A percentile compares a stretch with the other conserved stretches of the same genome.
Evolutionary conservation across 768 basidiomycete species (phyloP).

Genomic region (Inosperma sp.): DNA sequence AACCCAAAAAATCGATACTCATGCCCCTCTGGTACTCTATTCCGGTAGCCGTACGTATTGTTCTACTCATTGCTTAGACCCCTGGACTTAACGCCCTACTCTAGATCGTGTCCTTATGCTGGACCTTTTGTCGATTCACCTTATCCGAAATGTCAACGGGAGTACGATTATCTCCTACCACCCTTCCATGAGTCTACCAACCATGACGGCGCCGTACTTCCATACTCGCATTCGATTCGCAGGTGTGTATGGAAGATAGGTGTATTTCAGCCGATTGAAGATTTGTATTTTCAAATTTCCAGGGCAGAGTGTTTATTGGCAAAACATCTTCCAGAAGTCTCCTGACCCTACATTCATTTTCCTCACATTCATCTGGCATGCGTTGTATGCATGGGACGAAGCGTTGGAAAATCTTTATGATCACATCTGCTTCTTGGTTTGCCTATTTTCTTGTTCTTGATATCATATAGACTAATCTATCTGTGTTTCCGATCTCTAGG

Average conservation of each 20-base stretch:
- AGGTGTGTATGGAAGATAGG: constrained; percentile 21
- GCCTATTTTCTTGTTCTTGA: constrained; percentile 12
- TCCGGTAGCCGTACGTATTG: constrained; percentile 23
- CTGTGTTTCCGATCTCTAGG: constrained; percentile 30
- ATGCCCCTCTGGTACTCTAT: constrained; percentile 34
- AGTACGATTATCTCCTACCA: constrained; percentile 52
- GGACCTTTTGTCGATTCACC: constrained; percentile 46
- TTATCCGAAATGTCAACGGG: constrained; percentile 40
- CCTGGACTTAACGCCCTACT: constrained; percentile 16
- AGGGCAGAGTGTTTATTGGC: constrained; percentile 47
- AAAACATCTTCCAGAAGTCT: constrained; percentile 36
- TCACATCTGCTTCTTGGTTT: constrained; percentile 47
- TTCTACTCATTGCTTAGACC: background rate
- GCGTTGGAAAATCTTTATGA: constrained; percentile 49
- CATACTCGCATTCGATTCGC: constrained; percentile 47
- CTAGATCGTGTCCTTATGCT: constrained; percentile 32
- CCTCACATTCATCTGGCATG: constrained; percentile 53
- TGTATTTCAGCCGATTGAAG: constrained; percentile 5
- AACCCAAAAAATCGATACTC: constrained; percentile 36
- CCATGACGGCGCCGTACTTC: constrained; percentile 39
- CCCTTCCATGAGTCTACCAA: constrained; percentile 34
- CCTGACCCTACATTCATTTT: constrained; percentile 54
- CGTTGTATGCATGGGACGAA: constrained; percentile 60
- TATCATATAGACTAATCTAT: background rate
- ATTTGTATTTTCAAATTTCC: background rate